Base-by-base conservation (phyloP, 2,329 filamentous ascomycete species). In the Coniella vitis region DNA sequence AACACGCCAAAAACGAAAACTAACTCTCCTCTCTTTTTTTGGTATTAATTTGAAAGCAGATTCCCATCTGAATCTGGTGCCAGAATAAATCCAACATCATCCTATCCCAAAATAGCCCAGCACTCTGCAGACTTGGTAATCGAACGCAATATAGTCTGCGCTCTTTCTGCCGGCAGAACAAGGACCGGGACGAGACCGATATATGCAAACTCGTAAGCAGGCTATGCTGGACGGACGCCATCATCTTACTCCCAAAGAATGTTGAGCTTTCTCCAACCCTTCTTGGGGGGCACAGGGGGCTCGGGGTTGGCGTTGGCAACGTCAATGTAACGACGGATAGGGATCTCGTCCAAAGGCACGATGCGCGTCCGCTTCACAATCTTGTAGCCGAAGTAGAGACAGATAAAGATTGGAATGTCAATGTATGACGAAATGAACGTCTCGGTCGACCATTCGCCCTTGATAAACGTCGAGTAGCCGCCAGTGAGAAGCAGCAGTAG, bases 311-410 rank as follows among this genome's bases (percentile, higher is more conserved):
- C 45, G 20, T 60, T 49, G 4, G 58, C 57, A 31, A 61, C 57
- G 25, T 61, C 55, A 21, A 63, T 59, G 49, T 55, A 63, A 14
- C 50, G 51, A 12, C 55, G 54, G 42, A 61, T 58, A 2, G 60
- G 59, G 20, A 57, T 52, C n/a, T 58, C 55, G 8, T 53, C 32
- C 38, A 61, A 39, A 10, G 55, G 48, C 8, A 63, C 53, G 10
- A 61, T 56, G 44, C 56, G 59, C 4, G 55, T 62, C 38, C 55
- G 57, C 43, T 53, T 57, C 10, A 4, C 4, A 31, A 47, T 4
- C 46, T 62, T 61, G 49, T 57, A 62, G 4, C 57, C 58, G 10
- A 61, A 56, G 49, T 60, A 62, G 29, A 61, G 45, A n/a, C 53
- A 22, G 9, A 62, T 32, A 4, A 57, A 54, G 32, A 63, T 45